These are phyloP conservation scores for Phaeosphaeriaceae sp. DNA, from an alignment of 2,329 filamentous ascomycete species.

Conservation along the genomic window DNA sequence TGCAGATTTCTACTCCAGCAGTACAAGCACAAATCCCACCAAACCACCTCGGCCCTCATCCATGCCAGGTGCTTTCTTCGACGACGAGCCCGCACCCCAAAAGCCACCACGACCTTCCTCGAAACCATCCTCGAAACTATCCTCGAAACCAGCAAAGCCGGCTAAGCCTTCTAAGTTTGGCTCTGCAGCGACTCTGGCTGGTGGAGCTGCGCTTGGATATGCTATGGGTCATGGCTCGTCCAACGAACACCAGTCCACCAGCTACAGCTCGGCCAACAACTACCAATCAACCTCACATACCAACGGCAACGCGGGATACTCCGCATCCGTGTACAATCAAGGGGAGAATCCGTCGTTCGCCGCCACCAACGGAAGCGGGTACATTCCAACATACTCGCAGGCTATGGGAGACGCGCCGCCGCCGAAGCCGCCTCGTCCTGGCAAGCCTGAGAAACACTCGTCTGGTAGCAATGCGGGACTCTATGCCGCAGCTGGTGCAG, in stretches of 20 bases:
- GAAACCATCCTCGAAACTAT: too few relatives aligned
- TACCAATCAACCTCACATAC: slow-evolving; percentile 33
- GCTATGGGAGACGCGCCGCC: slow-evolving; percentile 32
- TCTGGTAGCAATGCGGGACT: slow-evolving; percentile 53
- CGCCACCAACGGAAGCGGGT: slow-evolving; percentile 39
- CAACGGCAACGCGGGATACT: slow-evolving; percentile 23
- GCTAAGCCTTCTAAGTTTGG: slow-evolving; percentile 45
- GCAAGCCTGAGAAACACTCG: slow-evolving; percentile 53
- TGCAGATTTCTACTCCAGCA: slow-evolving; percentile 61
- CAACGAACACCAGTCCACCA: slow-evolving; percentile 29
- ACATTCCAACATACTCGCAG: slow-evolving; percentile 42
- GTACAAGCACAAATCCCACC: slow-evolving; percentile 25
- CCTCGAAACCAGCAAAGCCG: slow-evolving; percentile 37
- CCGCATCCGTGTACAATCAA: slow-evolving; percentile 36
- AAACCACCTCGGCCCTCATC: slow-evolving; percentile 45
- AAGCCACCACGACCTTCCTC: slow-evolving; percentile 43
- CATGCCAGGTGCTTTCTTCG: slow-evolving; percentile 47
- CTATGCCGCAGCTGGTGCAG: slow-evolving; percentile 55
- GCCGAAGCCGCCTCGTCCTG: slow-evolving; percentile 44
- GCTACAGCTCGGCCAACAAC: slow-evolving; percentile 31
- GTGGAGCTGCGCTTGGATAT: slow-evolving; percentile 53
- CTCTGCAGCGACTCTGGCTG: slow-evolving; percentile 45
- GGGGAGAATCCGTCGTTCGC: slow-evolving; percentile 30
- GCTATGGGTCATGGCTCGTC: slow-evolving; percentile 45
- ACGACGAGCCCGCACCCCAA: slow-evolving; percentile 37